phyloP scores from a whole-genome alignment of 2,329 filamentous ascomycete genomes.

The Scytalidium lignicola region DNA sequence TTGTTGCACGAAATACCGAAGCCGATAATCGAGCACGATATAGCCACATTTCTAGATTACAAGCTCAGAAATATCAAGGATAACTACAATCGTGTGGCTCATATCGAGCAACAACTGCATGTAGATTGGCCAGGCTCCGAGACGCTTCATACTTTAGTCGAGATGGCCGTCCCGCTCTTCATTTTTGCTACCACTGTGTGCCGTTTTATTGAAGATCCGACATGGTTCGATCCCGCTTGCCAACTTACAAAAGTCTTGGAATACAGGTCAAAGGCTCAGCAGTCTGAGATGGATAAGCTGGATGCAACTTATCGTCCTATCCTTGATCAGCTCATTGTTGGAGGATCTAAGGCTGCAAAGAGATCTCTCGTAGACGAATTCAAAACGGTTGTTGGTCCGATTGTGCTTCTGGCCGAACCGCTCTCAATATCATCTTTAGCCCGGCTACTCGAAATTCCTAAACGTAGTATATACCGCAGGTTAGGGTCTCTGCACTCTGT shows the following conservation, averaged over 20 bases:
- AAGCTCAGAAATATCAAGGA: constrained; percentile 25
- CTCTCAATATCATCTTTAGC: constrained; percentile 25
- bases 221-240: constrained; percentile 15
- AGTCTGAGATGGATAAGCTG: constrained; percentile 17
- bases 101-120: no score
- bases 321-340: constrained; percentile 12
- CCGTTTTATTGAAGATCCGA: constrained; percentile 22
- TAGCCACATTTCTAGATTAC: constrained; percentile 27
- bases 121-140: constrained; percentile 26
- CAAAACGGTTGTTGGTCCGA: constrained; percentile 15
- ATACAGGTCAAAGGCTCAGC: constrained; percentile 10
- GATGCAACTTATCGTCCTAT: constrained; percentile 21
- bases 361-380: constrained; percentile 20
- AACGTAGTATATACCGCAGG: constrained; percentile 12
- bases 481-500: constrained; percentile 31
- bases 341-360: constrained; percentile 6
- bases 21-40: constrained; percentile 30
- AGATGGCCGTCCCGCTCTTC: constrained; percentile 30
- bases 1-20: constrained; percentile 19
- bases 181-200: constrained; percentile 31
- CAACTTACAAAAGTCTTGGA: constrained; percentile 22
- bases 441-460: constrained; percentile 19
- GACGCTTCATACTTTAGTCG: constrained; percentile 18
- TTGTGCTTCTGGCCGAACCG: constrained; percentile 19
- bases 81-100: neutral